Base-by-base conservation (phyloP, 2,329 filamentous ascomycete species). In the Nemania serpens region DNA sequence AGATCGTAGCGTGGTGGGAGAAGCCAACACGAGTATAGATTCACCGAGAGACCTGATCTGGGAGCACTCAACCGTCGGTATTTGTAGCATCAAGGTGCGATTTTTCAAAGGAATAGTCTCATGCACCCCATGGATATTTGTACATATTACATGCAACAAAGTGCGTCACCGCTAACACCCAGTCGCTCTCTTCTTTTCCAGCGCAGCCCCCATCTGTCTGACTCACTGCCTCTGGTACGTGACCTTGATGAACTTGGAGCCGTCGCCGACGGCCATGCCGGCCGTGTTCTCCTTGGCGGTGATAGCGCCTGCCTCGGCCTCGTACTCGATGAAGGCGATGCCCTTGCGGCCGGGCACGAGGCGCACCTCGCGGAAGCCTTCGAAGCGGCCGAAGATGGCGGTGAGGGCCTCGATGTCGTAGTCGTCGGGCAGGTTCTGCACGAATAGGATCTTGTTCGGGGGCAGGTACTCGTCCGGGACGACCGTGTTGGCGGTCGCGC, bases 381-480 rank as follows among this genome's bases (percentile, higher is more conserved):
- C 91, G 79, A 96, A 99, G 50, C 90, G 88, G 52, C 88, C 87
- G 78, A 98, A 99, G 64, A 98, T 87, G 34, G 84, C 82, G 0
- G 88, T 89, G 56, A 99, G 84, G 22, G 83, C 85, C 66, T 96
- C 93, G 71, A 91, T 87, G 75, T 91, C 90, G 77, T 91, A 92
- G 66, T 92, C 90, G 65, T 94, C 91, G 9, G 95, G 93, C 37
- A 99, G 78, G 70, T 98, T 94, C 79, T 96, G 92, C 63, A 98
- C 81, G 79, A 98, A 96, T 37, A 99, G 84, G 68, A 93, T 96
- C 81, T 97, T 97, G 85, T 98, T 98, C 37, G 95, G 94, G 3
- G 94, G 94, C 3, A 98, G 85, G 76, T 97, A 98, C 78, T 99
- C 95, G 84, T 98, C 95, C n/a, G 93, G 93, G 17, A 98, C 88